phyloP scores from a whole-genome alignment of 2,329 filamentous ascomycete genomes.

The Dothistroma pini region DNA sequence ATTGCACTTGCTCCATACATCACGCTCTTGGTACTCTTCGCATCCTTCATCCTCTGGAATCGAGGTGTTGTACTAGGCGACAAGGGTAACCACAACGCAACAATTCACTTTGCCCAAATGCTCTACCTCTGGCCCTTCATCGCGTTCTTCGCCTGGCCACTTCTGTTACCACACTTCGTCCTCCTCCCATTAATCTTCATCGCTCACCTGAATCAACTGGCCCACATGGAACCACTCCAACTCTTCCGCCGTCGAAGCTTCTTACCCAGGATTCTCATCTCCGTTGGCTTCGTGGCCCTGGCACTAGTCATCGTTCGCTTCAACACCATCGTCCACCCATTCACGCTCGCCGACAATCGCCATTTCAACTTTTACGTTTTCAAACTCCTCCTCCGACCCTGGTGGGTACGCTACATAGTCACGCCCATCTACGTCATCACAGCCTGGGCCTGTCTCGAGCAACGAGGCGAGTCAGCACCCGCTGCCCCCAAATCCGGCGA shows the following conservation, averaged over 20 bases:
- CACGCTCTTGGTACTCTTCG: slow-evolving; percentile 64
- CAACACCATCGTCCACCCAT: slow-evolving; percentile 94
- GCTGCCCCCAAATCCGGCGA: slow-evolving; percentile 2
- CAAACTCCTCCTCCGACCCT: slow-evolving; percentile 63
- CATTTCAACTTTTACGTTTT: slow-evolving; percentile 99
- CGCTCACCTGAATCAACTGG: slow-evolving; percentile 22
- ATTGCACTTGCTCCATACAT: slow-evolving; percentile 49
- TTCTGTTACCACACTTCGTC: slow-evolving; percentile 59
- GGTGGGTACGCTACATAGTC: slow-evolving; percentile 46
- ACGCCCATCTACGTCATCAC: slow-evolving; percentile 67
- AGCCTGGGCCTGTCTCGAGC: slow-evolving; percentile 64
- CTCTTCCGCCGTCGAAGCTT: slow-evolving; percentile 34
- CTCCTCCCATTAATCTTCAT: slow-evolving; percentile 27
- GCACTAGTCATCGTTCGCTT: slow-evolving; percentile 59
- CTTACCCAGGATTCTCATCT: slow-evolving; percentile 39
- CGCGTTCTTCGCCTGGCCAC: slow-evolving; percentile 80
- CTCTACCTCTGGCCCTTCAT: slow-evolving; percentile 93
- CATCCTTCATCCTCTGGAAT: slow-evolving; percentile 77
- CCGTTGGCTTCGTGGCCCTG: slow-evolving; percentile 36
- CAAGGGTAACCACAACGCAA: slow-evolving; percentile 89
- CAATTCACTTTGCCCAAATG: slow-evolving; percentile 85
- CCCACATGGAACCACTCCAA: slow-evolving; percentile 31
- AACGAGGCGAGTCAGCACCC: slow-evolving; percentile 43
- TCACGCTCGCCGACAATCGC: slow-evolving; percentile 91
- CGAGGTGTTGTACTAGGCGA: slow-evolving; percentile 90